Base-by-base conservation (phyloP, 78 protist species). In the Dictyostelium brefeldianum region DNA sequence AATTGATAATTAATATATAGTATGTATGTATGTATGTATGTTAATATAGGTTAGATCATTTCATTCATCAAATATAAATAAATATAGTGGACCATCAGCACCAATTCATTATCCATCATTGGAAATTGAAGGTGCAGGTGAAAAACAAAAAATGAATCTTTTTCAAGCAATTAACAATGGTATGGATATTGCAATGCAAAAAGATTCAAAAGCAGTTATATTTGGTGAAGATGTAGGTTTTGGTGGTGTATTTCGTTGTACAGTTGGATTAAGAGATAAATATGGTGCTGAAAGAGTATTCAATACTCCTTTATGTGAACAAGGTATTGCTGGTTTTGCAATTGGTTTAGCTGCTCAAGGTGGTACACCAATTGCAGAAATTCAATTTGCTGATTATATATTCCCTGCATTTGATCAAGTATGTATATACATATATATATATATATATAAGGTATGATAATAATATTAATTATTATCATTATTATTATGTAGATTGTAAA, bases 211-310 rank as follows among this genome's bases (percentile, higher is more conserved):
- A 17, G 95, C 98, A 17, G 53, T 29, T 62, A 20, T 98, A 8
- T 98, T 98, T 74, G 99, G 99, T 31, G 99, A 98, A 41, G 99
- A 98, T 79, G 99, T 98, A 17, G 99, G 97, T 18, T 98, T 98
- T 62, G 99, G 99, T 27, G 99, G 99, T 92, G 99, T 98, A n/a
- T 98, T 98, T 91, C 95, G 99, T 41, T 93, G 97, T 82, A 64
- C 99, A 10, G 77, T 85, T 71, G 98, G 92, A 36, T 95, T 98
- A 46, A 78, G 89, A 7, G 94, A 92, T 43, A 84, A 96, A 89
- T 96, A 96, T 67, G 99, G 99, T 46, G 83, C 73, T 41, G 89
- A 95, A 65, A 70, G 99, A 9, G 99, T 98, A 17, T 98, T 98
- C 96, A 98, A 98, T 92, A 97, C 99, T 36, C 99, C 99, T 43